These are phyloP conservation scores for Fagus crenata DNA, from an alignment of 306 rosid genomes.

Conservation along the genomic window DNA sequence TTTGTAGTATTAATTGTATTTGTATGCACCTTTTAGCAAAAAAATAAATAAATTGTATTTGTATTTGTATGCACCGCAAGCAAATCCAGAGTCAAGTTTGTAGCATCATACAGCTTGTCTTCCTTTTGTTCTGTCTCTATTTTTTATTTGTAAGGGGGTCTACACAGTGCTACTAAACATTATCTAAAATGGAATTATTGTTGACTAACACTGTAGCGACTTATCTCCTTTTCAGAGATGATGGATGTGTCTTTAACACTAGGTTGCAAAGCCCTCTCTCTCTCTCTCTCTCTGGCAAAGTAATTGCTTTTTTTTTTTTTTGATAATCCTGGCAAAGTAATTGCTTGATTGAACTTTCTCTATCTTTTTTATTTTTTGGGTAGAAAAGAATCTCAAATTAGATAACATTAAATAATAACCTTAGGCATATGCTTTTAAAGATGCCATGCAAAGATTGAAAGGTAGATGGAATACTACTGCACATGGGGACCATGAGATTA, in stretches of 20 bases:
- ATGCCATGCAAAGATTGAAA: slow-evolving; percentile 36
- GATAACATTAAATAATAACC: slow-evolving; percentile 13
- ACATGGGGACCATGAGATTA: slow-evolving; percentile 30
- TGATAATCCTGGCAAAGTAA: neutral
- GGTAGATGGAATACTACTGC: slow-evolving; percentile 15
- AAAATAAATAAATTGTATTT: no score
- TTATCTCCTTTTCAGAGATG: neutral
- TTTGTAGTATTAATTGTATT: neutral
- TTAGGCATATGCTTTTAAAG: slow-evolving; percentile 47
- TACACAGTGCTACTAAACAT: neutral
- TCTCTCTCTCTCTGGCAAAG: neutral
- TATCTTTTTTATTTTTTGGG: neutral
- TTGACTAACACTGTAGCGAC: neutral
- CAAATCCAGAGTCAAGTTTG: neutral
- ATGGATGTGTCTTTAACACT: neutral
- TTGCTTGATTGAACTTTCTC: slow-evolving; percentile 5
- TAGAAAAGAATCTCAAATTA: neutral
- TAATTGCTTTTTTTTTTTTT: no score
- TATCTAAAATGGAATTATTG: neutral
- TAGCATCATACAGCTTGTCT: neutral
- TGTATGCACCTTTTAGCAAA: neutral
- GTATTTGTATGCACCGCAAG: neutral
- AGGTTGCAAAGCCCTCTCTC: neutral
- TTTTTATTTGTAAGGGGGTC: neutral
- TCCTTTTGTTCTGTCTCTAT: neutral